Base-by-base conservation (phyloP, 78 protist genomes). In the Dictyostelium capitatum region DNA sequence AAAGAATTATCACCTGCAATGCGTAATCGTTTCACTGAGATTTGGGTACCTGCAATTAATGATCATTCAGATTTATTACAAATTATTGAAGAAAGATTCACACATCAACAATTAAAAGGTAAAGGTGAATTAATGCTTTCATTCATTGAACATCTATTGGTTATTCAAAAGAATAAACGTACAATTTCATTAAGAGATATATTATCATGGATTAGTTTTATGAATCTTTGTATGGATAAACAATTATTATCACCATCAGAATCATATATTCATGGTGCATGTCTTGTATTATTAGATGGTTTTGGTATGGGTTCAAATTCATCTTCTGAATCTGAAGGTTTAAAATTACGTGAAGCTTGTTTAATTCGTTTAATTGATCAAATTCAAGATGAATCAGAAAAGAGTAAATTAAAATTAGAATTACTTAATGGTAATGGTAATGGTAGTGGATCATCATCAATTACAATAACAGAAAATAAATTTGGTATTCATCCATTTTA, bases 1-100 rank as follows among this genome's bases (percentile, higher is more conserved):
- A 97, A 96, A 74, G 99, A 99, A 91, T 96, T 99, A 23, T 97
- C 99, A 1, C 99, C 99, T 0, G 99, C 99, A 20, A 97, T 99
- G 65, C 91, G 99, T 64, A 99, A 97, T 81, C 97, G 99, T 56
- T 96, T 98, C 91, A 92, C 98, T 1, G 85, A 81, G 73, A 73
- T 99, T 19, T 99, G 99, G 99, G 98, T 96, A 4, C 98, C 99
- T 0, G 57, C 94, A 12, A 83, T 95, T 25, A 28, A 80, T 12
- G 83, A 82, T 32, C 69, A 7, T 5, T 81, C 41, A 11, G 99
- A 98, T 77, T 43, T 97, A 41, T 57, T 53, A 9, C 83, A 41
- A 46, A 95, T 97, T 47, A 37, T 96, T 19, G 72, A 72, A n/a
- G 89, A 91, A 41, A 75, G 90, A 37, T 85, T 92, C 48, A 82